Conservation (phyloP, 495 filamentous ascomycete genomes). For the Daldinia caldariorum region DNA sequence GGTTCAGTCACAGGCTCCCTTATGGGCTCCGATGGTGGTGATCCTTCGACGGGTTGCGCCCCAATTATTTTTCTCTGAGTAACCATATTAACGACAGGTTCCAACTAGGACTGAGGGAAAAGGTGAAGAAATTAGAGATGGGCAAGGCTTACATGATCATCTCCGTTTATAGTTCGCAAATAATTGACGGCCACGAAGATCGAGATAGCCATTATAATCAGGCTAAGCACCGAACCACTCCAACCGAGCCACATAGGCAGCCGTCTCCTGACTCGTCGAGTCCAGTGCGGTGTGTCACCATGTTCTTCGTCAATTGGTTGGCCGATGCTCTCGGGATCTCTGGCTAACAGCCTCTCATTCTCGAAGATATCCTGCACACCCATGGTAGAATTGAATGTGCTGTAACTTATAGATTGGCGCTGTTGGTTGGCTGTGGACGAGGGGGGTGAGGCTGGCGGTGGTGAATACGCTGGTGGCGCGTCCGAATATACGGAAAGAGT, state of each 20-base stretch:
- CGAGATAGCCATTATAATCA: slow-evolving; percentile 47
- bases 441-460: slow-evolving; percentile 49
- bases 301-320: slow-evolving; percentile 38
- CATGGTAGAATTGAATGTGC: slow-evolving; percentile 55
- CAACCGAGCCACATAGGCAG: slow-evolving; percentile 44
- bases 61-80: slow-evolving; percentile 32
- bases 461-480: slow-evolving; percentile 59
- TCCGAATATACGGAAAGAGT: slow-evolving; percentile 51
- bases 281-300: slow-evolving; percentile 41
- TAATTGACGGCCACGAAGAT: slow-evolving; percentile 42
- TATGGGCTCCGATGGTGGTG: slow-evolving; percentile 14
- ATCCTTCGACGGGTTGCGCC: slow-evolving; percentile 19
- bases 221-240: slow-evolving; percentile 32
- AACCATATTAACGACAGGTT: slow-evolving; percentile 25
- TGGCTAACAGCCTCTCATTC: slow-evolving; percentile 47
- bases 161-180: slow-evolving; percentile 26
- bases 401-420: slow-evolving; percentile 48
- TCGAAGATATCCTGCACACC: slow-evolving; percentile 47
- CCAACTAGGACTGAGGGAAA: slow-evolving; percentile 1
- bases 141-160: slow-evolving; percentile 43
- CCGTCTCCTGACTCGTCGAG: slow-evolving; percentile 44
- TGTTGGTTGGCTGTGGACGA: slow-evolving; percentile 21
- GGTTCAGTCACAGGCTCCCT: slow-evolving; percentile 26
- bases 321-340: slow-evolving; percentile 57
- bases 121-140: slow-evolving; percentile 12